phyloP scores from a whole-genome alignment of 148 eudicot species.

The Amaranthus palmeri region DNA sequence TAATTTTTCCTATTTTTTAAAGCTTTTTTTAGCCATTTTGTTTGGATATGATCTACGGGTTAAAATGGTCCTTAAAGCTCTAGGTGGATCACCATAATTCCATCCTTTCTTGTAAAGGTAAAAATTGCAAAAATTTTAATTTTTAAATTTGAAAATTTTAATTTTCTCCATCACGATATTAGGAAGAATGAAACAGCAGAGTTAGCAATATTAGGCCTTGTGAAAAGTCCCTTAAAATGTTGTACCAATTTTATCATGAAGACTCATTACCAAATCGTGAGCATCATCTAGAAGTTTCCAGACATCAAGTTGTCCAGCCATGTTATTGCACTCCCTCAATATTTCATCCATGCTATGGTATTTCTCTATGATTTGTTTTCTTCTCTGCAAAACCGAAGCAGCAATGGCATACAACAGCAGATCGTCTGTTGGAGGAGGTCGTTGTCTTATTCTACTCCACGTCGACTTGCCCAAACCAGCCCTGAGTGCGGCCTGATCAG shows the following conservation, averaged over 20 bases:
- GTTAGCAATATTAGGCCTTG: too few species aligned
- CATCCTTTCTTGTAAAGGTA: too few species aligned
- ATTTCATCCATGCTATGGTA: constrained; percentile 97
- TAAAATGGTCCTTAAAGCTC: too few species aligned
- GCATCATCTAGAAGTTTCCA: constrained; percentile 97
- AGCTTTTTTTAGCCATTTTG: too few species aligned
- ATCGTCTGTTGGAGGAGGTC: constrained; percentile 95
- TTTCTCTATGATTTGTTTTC: constrained; percentile 84
- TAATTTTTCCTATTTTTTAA: too few species aligned
- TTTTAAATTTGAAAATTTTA: too few species aligned
- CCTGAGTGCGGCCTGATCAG: constrained; percentile 88
- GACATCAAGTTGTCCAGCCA: constrained; percentile 93
- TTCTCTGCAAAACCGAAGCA: constrained; percentile 86
- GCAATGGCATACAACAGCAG: constrained; percentile 85
- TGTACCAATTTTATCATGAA: constrained; percentile 73
- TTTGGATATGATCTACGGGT: too few species aligned
- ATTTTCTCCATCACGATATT: too few species aligned
- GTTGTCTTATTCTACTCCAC: constrained; percentile 84
- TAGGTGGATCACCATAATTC: too few species aligned
- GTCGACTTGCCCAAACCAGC: constrained; percentile 88
- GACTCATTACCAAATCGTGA: constrained; percentile 76
- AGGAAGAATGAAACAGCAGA: too few species aligned
- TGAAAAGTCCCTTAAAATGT: constrained; percentile 11
- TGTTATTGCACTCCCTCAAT: constrained; percentile 80
- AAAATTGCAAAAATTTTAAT: too few species aligned